Evolutionary conservation across 169 alveolate genomes (phyloP).

Genomic region (Perkinsus olseni): DNA sequence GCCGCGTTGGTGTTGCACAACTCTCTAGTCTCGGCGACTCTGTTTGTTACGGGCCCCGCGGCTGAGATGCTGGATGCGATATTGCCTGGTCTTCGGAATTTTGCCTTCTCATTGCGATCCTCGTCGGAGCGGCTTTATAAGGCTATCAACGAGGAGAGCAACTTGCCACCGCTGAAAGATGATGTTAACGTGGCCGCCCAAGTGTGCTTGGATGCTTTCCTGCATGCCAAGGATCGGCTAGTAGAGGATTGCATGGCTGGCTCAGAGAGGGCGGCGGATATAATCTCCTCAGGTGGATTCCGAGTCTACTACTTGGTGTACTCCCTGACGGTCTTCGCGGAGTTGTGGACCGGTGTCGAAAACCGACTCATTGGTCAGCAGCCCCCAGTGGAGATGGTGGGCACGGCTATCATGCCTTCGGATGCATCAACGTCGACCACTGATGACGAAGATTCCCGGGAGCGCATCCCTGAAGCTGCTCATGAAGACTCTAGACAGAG

Average conservation of each 20-base stretch:
- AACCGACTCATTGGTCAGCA: background rate
- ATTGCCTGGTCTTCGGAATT: background rate
- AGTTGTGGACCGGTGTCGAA: background rate
- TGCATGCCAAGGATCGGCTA: background rate
- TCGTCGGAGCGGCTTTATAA: background rate
- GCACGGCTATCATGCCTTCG: background rate
- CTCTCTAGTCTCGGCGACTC: background rate
- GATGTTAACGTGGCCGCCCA: background rate
- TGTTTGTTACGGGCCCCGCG: background rate
- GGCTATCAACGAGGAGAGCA: background rate
- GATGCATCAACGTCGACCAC: background rate
- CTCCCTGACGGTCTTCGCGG: background rate
- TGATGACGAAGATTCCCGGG: background rate
- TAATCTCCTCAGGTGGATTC: background rate
- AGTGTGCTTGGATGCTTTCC: background rate
- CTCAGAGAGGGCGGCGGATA: background rate
- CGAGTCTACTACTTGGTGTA: background rate
- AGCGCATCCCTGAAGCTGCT: background rate
- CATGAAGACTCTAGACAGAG: background rate
- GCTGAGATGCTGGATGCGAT: background rate
- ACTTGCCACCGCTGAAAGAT: background rate
- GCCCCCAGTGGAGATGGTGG: background rate
- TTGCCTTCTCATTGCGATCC: background rate
- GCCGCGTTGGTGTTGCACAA: background rate
- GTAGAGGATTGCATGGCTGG: background rate